Base-by-base conservation (phyloP, 768 basidiomycete genomes). In the Gloeostereum incarnatum region DNA sequence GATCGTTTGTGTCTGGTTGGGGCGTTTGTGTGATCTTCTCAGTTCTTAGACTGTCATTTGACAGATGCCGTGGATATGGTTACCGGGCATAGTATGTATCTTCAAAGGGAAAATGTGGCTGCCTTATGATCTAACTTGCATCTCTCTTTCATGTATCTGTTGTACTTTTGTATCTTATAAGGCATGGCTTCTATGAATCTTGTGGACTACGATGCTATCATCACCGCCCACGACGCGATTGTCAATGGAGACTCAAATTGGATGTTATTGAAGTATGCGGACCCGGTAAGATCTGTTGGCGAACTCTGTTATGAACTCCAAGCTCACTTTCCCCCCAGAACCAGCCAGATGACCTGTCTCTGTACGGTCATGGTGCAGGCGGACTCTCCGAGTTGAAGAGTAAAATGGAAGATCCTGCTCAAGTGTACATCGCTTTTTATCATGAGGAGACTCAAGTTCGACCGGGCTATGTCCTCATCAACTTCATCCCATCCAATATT, bases 311-410 rank as follows among this genome's bases (percentile, higher is more conserved):
- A 31, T 29, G 41, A 45, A 14, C 7, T n/a, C 14, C 26, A 21
- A 40, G 6, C 13, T 23, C 17, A 22, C 20, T 19, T 3, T 26
- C 29, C 16, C 40, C 30, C 19, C n/a, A n/a, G n/a, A n/a, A n/a
- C n/a, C 40, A 68, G 62, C 48, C 50, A 14, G 65, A 70, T 39
- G 60, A 64, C 29, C 51, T 71, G 35, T 57, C 54, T 13, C 46
- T 71, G 8, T 50, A 61, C 46, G 63, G 60, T 17, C 59, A 58
- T 27, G 71, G 70, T 11, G 45, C 46, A 8, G 56, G 62, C 9
- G 69, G 68, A 10, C 56, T 73, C 17, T 55, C 61, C 24, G 68
- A 71, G 38, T 49, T 74, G 40, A 72, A 73, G 45, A 60, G 57
- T 32, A 63, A 55, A 40, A 54, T 72, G 10, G 53, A 59, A 30